A percentile compares a stretch with the other conserved stretches of the same genome.
Conservation (phyloP, 192 early-diverging fungal genomes). For the Ambispora gerdemannii region DNA sequence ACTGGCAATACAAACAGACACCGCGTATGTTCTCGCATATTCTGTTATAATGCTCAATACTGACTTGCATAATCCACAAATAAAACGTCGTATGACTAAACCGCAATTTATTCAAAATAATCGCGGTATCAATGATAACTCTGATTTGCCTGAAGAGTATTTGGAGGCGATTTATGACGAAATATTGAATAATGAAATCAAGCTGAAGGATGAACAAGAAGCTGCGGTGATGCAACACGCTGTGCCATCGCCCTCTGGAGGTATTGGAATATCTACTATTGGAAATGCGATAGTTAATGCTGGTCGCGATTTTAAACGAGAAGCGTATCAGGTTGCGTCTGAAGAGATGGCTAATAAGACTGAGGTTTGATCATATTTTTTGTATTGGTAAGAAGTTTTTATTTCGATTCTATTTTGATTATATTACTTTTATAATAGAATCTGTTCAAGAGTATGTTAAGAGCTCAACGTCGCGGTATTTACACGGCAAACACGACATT, state of each 20-base stretch:
- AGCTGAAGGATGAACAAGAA: constrained; percentile 86
- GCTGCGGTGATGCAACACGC: constrained; percentile 54
- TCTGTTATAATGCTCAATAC: constrained; percentile 94
- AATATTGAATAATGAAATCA: constrained; percentile 81
- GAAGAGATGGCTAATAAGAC: constrained; percentile 69
- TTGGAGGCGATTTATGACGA: constrained; percentile 79
- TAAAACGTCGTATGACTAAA: constrained; percentile 83
- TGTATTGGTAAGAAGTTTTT: neutral
- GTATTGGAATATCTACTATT: constrained; percentile 40
- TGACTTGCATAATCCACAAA: constrained; percentile 84
- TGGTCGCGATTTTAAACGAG: constrained; percentile 46
- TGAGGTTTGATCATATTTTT: constrained; percentile 46
- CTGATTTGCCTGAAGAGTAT: constrained; percentile 69
- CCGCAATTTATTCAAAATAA: constrained; percentile 88
- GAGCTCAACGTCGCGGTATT: constrained; percentile 41
- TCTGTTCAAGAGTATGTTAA: constrained; percentile 60
- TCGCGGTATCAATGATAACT: constrained; percentile 87
- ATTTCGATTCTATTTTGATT: neutral
- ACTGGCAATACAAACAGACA: too few species aligned
- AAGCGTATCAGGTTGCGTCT: constrained; percentile 58
- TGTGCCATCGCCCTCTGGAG: constrained; percentile 27
- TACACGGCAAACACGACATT: constrained; percentile 55
- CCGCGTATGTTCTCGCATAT: constrained; percentile 90
- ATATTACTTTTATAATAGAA: constrained; percentile 11
- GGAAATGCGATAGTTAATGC: constrained; percentile 43